These are phyloP conservation scores for Pittosporum tobira DNA, from an alignment of 129 eudicot species.

Conservation along the genomic window DNA sequence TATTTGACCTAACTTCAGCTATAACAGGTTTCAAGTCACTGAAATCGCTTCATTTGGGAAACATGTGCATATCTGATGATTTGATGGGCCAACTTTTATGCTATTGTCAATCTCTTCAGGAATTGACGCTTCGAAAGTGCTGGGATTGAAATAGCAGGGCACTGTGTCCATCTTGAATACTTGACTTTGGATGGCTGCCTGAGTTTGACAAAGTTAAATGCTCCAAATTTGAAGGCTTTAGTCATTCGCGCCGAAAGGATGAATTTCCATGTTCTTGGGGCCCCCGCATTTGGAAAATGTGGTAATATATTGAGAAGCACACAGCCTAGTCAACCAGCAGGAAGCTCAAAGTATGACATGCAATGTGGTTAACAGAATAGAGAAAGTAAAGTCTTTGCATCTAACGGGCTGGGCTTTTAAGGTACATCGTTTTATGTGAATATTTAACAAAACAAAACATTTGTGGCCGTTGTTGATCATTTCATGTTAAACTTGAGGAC, in stretches of 20 bases:
- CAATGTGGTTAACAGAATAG: background rate
- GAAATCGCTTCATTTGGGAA: background rate
- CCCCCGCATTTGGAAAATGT: too few relatives aligned
- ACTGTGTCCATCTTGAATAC: conserved; percentile 1
- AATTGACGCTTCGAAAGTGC: background rate
- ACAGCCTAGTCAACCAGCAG: background rate
- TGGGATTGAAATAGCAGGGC: background rate
- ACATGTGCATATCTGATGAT: background rate
- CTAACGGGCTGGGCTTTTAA: conserved; percentile 1
- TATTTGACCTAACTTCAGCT: background rate
- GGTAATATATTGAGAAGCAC: background rate
- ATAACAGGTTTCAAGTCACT: background rate
- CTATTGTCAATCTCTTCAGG: background rate
- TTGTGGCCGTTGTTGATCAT: too few relatives aligned
- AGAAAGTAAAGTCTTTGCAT: background rate
- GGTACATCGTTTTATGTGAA: too few relatives aligned
- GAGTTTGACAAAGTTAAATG: background rate
- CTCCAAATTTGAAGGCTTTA: background rate
- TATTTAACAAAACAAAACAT: too few relatives aligned
- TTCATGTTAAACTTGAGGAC: too few relatives aligned
- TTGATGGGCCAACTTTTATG: background rate
- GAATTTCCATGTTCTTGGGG: too few relatives aligned
- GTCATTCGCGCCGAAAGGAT: background rate
- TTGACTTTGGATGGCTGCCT: background rate
- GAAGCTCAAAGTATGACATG: background rate